Percentiles rank a stretch among this genome's conserved stretches.
Evolutionary conservation across 208 protist genomes (phyloP).

Genomic region (Crithidia mellificae): DNA sequence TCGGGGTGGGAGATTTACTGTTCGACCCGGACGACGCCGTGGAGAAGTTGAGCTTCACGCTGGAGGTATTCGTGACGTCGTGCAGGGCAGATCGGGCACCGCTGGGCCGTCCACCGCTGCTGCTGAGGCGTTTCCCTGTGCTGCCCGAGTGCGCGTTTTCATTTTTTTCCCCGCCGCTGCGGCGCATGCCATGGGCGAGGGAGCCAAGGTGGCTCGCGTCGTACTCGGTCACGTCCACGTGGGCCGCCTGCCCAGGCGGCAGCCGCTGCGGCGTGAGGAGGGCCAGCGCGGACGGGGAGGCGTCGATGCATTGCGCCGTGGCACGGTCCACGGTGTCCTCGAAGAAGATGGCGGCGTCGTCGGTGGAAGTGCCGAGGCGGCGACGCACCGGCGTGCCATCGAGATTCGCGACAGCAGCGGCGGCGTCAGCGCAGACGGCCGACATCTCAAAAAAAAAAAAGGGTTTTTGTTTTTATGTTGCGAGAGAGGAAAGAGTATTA

Average conservation of each 20-base stretch:
- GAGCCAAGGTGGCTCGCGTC: slow-evolving; percentile 53
- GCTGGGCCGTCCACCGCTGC: slow-evolving; percentile 21
- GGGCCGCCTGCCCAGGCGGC: slow-evolving; percentile 21
- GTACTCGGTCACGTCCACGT: slow-evolving; percentile 78
- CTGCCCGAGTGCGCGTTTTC: background rate
- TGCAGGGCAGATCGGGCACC: slow-evolving; percentile 28
- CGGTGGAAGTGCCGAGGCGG: slow-evolving; percentile 65
- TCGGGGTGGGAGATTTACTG: slow-evolving; percentile 61
- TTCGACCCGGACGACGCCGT: background rate
- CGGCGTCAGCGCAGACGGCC: background rate
- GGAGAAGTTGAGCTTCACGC: slow-evolving; percentile 31
- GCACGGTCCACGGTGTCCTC: slow-evolving; percentile 78
- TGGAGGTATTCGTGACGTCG: slow-evolving; percentile 45
- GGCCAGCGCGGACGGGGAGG: slow-evolving; percentile 66
- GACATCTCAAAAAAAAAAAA: background rate
- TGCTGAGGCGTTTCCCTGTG: background rate
- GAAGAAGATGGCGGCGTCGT: slow-evolving; percentile 83
- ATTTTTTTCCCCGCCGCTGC: background rate
- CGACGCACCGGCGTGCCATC: slow-evolving; percentile 36
- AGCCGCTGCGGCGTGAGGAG: slow-evolving; percentile 79
- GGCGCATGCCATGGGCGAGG: slow-evolving; percentile 5
- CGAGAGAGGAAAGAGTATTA: too few species aligned
- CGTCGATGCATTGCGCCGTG: slow-evolving; percentile 72
- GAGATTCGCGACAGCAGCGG: background rate
- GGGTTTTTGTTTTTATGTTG: too few species aligned